Evolutionary conservation across 192 early-diverging fungal species (phyloP).

Genomic region (Coemansia sp.): DNA sequence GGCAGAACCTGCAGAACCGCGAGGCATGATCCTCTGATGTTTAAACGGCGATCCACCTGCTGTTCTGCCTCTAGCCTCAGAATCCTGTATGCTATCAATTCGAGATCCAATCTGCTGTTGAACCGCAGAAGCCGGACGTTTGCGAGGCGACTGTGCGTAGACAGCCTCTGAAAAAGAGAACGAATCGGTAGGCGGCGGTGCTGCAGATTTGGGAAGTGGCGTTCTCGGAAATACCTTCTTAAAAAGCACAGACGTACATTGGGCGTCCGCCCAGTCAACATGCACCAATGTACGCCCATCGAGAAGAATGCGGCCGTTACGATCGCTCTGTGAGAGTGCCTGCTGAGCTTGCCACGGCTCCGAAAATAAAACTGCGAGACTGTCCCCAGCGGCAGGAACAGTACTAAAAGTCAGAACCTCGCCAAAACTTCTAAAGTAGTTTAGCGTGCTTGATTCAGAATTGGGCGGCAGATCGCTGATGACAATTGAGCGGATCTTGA

Average conservation of each 20-base stretch:
- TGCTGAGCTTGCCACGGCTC: constrained; percentile 56
- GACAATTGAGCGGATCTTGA: constrained; percentile 38
- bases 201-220: constrained; percentile 28
- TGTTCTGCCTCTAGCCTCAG: constrained; percentile 4
- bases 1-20: background rate
- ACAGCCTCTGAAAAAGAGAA: constrained; percentile 32
- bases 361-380: constrained; percentile 37
- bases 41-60: constrained; percentile 30
- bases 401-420: constrained; percentile 39
- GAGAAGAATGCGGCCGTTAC: constrained; percentile 27
- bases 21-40: constrained; percentile 6
- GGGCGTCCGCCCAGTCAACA: constrained; percentile 28
- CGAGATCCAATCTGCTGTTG: constrained; percentile 9
- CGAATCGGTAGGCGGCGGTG: constrained; percentile 11
- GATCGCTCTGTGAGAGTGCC: constrained; percentile 28
- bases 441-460: constrained; percentile 36
- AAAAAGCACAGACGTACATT: constrained; percentile 28
- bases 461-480: constrained; percentile 28
- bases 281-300: constrained; percentile 24
- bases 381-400: constrained; percentile 15
- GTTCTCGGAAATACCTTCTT: constrained; percentile 30
- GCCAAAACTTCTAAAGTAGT: constrained; percentile 39
- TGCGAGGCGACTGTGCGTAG: constrained; percentile 42
- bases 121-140: constrained; percentile 10
- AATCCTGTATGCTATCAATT: constrained; percentile 8